Conservation (phyloP, 176 grass and related monocot species). For the Cenchrus purpureus region DNA sequence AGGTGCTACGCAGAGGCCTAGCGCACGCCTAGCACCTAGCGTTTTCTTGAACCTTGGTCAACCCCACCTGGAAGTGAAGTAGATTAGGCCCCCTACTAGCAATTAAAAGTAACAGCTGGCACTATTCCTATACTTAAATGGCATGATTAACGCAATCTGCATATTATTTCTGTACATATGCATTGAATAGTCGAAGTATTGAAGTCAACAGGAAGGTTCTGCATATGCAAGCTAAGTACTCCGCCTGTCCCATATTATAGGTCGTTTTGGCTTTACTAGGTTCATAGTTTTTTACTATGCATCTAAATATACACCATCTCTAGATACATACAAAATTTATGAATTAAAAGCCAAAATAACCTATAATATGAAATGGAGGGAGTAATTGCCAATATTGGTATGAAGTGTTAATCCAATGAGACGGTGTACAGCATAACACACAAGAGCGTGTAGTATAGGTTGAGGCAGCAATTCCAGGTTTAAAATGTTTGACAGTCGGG, state of each 20-base stretch:
- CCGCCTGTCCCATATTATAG: neutral
- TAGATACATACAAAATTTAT: no score
- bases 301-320: no score
- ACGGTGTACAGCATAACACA: neutral
- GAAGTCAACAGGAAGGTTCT: slow-evolving; percentile 8
- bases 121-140: neutral
- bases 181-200: neutral
- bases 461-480: neutral
- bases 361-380: no score
- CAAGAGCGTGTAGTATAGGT: neutral
- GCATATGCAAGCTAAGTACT: neutral
- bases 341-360: no score
- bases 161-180: neutral
- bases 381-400: no score
- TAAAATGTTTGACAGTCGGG: neutral
- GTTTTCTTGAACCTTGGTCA: neutral
- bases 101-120: neutral
- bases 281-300: no score
- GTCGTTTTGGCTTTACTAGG: no score
- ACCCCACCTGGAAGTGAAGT: neutral
- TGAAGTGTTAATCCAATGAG: neutral
- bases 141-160: neutral
- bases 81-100: neutral
- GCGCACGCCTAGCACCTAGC: no score
- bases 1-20: no score